These are phyloP conservation scores for Dichomitus squalens DNA, from an alignment of 1,284 basidiomycete species.

Conservation along the genomic window DNA sequence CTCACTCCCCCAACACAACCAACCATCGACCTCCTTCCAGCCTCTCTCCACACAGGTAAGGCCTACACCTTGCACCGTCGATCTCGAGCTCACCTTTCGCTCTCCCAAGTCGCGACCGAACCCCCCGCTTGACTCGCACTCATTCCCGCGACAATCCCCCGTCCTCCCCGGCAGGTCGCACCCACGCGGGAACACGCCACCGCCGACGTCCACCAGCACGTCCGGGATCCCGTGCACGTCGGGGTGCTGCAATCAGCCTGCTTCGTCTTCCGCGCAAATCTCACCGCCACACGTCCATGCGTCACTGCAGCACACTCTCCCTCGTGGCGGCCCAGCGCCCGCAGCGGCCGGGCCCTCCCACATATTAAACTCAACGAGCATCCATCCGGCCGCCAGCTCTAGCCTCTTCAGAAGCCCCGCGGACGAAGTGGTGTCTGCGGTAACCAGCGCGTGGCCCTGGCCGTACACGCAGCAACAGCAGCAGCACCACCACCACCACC, in stretches of 20 bases:
- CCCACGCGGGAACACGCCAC: conserved; percentile 5
- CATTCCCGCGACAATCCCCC: not conserved
- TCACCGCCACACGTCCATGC: conserved; percentile 1
- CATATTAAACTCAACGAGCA: not conserved
- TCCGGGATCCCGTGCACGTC: not conserved
- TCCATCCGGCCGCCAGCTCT: conserved; percentile 1
- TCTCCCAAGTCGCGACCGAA: not conserved
- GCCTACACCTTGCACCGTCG: not conserved
- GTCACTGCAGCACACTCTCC: not conserved
- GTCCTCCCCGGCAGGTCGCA: not conserved
- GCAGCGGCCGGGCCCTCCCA: conserved; percentile 1
- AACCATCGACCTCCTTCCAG: conserved; percentile 10
- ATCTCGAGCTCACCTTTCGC: not conserved
- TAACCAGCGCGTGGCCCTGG: conserved; percentile 7
- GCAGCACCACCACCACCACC: not conserved
- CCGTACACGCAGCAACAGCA: not conserved
- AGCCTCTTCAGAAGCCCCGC: conserved; percentile 14
- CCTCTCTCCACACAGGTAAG: conserved; percentile 15
- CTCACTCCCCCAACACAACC: conserved; percentile 10
- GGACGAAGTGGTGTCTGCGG: conserved; percentile 18
- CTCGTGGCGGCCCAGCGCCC: conserved; percentile 2
- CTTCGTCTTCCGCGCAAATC: conserved; percentile 7
- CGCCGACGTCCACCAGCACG: not conserved
- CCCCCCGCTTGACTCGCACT: conserved; percentile 3
- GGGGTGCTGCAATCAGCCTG: conserved; percentile 5